Percentiles rank a stretch among this genome's conserved stretches.
Conservation (phyloP, 2,329 filamentous ascomycete species). For the Penicillium sp. region DNA sequence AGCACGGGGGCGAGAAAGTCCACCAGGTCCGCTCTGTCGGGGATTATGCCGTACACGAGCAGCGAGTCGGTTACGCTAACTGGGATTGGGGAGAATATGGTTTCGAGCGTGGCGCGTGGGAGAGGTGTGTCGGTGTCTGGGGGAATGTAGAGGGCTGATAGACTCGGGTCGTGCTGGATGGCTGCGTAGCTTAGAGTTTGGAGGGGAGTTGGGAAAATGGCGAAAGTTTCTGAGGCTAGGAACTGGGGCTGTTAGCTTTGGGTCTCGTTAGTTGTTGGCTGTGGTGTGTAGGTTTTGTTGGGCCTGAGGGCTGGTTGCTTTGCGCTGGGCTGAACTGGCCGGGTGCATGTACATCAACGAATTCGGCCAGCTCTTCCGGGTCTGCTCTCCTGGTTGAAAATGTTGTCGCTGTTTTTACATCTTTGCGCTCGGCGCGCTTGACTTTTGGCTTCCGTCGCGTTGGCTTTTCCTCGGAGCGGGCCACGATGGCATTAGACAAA, state of each 20-base stretch:
- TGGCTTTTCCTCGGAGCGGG: conserved; percentile 52
- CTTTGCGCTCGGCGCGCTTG: conserved; percentile 16
- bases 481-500: conserved; percentile 66
- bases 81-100: conserved; percentile 55
- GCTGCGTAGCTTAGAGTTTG: conserved; percentile 60
- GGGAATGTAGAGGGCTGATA: conserved; percentile 55
- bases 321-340: background rate
- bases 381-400: conserved; percentile 31
- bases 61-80: conserved; percentile 65
- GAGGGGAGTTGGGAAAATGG: conserved; percentile 59
- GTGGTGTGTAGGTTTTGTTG: background rate
- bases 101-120: conserved; percentile 48
- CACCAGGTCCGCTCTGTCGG: conserved; percentile 44
- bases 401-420: conserved; percentile 7
- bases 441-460: conserved; percentile 19
- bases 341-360: conserved; percentile 59
- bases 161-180: conserved; percentile 48
- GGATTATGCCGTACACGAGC: conserved; percentile 62
- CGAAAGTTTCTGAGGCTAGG: conserved; percentile 67
- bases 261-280: conserved; percentile 4
- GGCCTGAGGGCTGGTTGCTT: background rate
- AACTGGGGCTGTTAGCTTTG: conserved; percentile 48
- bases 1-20: conserved; percentile 63
- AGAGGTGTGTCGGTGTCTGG: conserved; percentile 47
- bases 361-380: conserved; percentile 71